These are phyloP conservation scores for Ogataea ramenticola DNA, from an alignment of 805 yeast species.

Conservation along the genomic window DNA sequence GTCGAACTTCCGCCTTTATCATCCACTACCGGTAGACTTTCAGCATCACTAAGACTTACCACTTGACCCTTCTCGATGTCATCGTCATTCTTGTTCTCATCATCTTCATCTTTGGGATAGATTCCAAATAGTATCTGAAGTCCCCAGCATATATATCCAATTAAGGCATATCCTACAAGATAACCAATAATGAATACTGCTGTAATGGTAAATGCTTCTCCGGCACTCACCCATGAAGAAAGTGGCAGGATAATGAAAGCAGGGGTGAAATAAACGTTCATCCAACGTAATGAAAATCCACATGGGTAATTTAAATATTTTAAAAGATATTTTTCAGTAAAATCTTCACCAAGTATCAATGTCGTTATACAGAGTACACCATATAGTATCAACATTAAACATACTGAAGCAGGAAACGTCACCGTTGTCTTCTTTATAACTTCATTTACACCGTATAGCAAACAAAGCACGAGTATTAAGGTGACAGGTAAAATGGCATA, in stretches of 20 bases:
- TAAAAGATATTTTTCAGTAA: slow-evolving; percentile 18
- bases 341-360: slow-evolving; percentile 27
- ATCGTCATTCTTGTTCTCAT: slow-evolving; percentile 6
- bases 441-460: slow-evolving; percentile 47
- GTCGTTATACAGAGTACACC: slow-evolving; percentile 34
- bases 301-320: slow-evolving; percentile 48
- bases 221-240: slow-evolving; percentile 55
- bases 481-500: slow-evolving; percentile 45
- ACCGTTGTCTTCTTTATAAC: slow-evolving; percentile 39
- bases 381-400: slow-evolving; percentile 59
- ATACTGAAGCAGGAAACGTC: slow-evolving; percentile 62
- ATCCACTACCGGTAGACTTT: neutral
- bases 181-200: slow-evolving; percentile 69
- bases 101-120: slow-evolving; percentile 16
- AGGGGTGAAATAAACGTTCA: slow-evolving; percentile 71
- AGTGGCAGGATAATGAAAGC: slow-evolving; percentile 68
- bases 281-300: slow-evolving; percentile 69
- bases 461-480: slow-evolving; percentile 32
- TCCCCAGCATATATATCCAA: slow-evolving; percentile 40
- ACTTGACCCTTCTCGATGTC: slow-evolving; percentile 3
- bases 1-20: neutral
- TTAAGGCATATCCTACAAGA: slow-evolving; percentile 38
- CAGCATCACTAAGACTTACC: neutral
- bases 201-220: slow-evolving; percentile 66
- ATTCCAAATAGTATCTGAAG: slow-evolving; percentile 29